phyloP scores from a whole-genome alignment of 2,329 filamentous ascomycete species.

The Sphaerulina musiva region DNA sequence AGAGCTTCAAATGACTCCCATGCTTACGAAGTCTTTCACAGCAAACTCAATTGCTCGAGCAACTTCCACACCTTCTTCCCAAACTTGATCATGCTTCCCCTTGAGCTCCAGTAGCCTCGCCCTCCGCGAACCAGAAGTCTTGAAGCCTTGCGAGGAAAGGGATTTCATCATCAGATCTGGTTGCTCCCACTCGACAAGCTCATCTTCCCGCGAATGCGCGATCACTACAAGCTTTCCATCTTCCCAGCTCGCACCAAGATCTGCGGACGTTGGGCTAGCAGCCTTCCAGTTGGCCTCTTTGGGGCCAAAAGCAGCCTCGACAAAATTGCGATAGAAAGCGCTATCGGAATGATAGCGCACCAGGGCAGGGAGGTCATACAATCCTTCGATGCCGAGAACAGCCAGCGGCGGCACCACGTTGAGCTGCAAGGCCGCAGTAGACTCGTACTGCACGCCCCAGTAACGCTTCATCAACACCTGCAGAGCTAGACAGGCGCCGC shows the following conservation, averaged over 20 bases:
- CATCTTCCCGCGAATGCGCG: slow-evolving; percentile 44
- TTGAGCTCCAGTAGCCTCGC: slow-evolving; percentile 43
- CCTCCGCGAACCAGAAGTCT: slow-evolving; percentile 26
- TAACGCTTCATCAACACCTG: slow-evolving; percentile 51
- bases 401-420: slow-evolving; percentile 41
- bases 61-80: slow-evolving; percentile 54
- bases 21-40: slow-evolving; percentile 19
- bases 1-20: slow-evolving; percentile 1
- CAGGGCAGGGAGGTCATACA: slow-evolving; percentile 59
- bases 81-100: slow-evolving; percentile 59
- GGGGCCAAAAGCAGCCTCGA: slow-evolving; percentile 55
- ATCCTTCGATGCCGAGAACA: slow-evolving; percentile 57
- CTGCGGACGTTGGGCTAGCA: slow-evolving; percentile 48
- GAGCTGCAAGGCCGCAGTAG: slow-evolving; percentile 22
- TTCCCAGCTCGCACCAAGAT: slow-evolving; percentile 41
- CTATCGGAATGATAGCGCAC: slow-evolving; percentile 38
- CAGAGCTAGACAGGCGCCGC: slow-evolving; percentile 57
- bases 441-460: slow-evolving; percentile 29
- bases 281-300: slow-evolving; percentile 46
- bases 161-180: slow-evolving; percentile 50
- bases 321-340: slow-evolving; percentile 53
- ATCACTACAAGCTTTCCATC: slow-evolving; percentile 39
- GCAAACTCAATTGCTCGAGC: slow-evolving; percentile 37
- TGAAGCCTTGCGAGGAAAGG: slow-evolving; percentile 42
- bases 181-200: slow-evolving; percentile 51